Evolutionary conservation across 495 filamentous ascomycete genomes (phyloP).

Genomic region (Penicillium longicatenatum): DNA sequence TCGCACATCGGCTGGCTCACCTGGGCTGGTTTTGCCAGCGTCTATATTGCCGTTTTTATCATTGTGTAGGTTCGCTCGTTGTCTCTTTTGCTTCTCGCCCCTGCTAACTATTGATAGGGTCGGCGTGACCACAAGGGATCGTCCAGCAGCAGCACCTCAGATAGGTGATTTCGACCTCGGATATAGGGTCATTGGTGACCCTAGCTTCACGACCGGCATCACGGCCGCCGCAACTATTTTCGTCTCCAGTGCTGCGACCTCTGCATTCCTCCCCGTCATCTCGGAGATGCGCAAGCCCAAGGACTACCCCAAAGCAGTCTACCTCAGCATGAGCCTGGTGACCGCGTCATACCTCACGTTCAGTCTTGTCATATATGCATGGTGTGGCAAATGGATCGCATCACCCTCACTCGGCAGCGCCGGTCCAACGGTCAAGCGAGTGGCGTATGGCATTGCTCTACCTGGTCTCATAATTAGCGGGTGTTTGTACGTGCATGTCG

Average conservation of each 20-base stretch:
- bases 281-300: constrained; percentile 71
- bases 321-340: constrained; percentile 61
- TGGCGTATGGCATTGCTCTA: constrained; percentile 72
- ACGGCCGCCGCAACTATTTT: constrained; percentile 45
- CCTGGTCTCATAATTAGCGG: constrained; percentile 58
- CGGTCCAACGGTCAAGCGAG: constrained; percentile 60
- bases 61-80: constrained; percentile 38
- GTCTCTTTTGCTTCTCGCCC: background rate
- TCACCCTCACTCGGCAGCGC: constrained; percentile 74
- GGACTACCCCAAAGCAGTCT: constrained; percentile 66
- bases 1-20: constrained; percentile 49
- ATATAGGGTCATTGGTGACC: constrained; percentile 36
- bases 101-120: constrained; percentile 25
- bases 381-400: constrained; percentile 64
- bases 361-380: constrained; percentile 62
- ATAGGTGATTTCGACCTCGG: constrained; percentile 48
- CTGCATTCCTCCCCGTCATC: constrained; percentile 73
- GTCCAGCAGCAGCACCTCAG: constrained; percentile 41
- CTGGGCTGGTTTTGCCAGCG: constrained; percentile 46
- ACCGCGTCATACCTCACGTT: constrained; percentile 61
- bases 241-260: constrained; percentile 55
- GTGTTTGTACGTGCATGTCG: constrained; percentile 66
- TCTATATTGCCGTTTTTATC: constrained; percentile 51
- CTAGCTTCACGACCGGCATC: constrained; percentile 41
- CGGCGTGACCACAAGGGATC: constrained; percentile 42